These are phyloP conservation scores for Trichophyton equinum DNA, from an alignment of 2,329 filamentous ascomycete genomes.

Conservation along the genomic window DNA sequence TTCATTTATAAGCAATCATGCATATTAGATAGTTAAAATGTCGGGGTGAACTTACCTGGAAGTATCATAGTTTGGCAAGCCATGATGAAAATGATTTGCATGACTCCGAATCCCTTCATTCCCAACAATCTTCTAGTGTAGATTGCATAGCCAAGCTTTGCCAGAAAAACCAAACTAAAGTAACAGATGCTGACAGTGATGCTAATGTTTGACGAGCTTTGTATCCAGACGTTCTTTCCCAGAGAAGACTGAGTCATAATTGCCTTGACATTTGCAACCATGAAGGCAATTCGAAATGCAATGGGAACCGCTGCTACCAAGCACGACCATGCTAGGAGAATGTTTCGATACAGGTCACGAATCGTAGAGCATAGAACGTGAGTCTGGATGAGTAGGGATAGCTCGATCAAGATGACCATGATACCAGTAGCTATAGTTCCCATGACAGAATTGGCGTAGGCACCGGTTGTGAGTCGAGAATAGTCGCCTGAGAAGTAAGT, in stretches of 20 bases:
- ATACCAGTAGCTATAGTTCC: slow-evolving; percentile 40
- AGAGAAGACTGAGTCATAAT: slow-evolving; percentile 26
- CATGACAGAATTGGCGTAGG: slow-evolving; percentile 38
- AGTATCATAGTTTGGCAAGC: slow-evolving; percentile 54
- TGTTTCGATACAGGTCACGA: slow-evolving; percentile 29
- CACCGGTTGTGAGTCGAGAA: slow-evolving; percentile 33
- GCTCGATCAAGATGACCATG: slow-evolving; percentile 43
- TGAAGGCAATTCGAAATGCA: slow-evolving; percentile 42
- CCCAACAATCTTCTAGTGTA: slow-evolving; percentile 44
- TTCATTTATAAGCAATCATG: slow-evolving; percentile 1
- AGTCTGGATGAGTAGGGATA: slow-evolving; percentile 51
- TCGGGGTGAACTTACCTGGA: slow-evolving; percentile 39
- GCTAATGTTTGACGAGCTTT: slow-evolving; percentile 37
- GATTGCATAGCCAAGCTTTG: slow-evolving; percentile 49
- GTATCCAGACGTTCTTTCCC: slow-evolving; percentile 27
- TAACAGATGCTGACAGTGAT: slow-evolving; percentile 47
- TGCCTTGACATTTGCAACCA: slow-evolving; percentile 36
- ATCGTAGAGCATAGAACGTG: slow-evolving; percentile 48
- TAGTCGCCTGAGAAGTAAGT: slow-evolving; percentile 45
- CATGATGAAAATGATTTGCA: slow-evolving; percentile 57
- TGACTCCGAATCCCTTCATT: slow-evolving; percentile 48
- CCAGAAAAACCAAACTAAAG: slow-evolving; percentile 50
- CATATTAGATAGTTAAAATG: slow-evolving; percentile 1
- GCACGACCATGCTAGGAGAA: slow-evolving; percentile 38
- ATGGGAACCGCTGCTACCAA: slow-evolving; percentile 41